Conservation (phyloP, 1,284 basidiomycete genomes). For the Puccinia triticina region DNA sequence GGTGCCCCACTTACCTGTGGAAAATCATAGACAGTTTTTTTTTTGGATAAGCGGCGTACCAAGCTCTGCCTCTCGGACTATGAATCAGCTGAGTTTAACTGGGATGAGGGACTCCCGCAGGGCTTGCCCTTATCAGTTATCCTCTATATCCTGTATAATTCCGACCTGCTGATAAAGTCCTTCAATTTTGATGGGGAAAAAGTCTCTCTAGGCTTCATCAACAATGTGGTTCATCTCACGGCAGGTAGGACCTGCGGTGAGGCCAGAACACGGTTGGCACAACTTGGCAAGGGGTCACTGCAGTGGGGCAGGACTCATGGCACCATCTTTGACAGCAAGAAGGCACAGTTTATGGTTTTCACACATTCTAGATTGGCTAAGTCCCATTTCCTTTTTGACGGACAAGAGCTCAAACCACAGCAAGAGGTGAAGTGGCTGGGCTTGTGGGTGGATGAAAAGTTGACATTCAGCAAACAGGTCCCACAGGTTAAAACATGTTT, state of each 20-base stretch:
- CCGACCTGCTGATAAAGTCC: neutral
- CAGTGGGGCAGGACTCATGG: slow-evolving; percentile 14
- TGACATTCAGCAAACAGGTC: too few species aligned
- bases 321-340: slow-evolving; percentile 19
- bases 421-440: too few species aligned
- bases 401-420: too few species aligned
- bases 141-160: slow-evolving; percentile 39
- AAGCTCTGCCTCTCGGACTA: neutral
- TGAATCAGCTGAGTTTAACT: neutral
- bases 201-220: slow-evolving; percentile 19
- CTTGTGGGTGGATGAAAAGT: too few species aligned
- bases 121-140: too few species aligned
- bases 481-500: neutral
- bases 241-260: neutral
- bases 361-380: neutral
- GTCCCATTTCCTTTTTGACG: too few species aligned
- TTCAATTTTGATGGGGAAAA: neutral
- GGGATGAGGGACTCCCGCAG: slow-evolving; percentile 17
- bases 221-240: slow-evolving; percentile 21
- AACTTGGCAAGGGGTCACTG: neutral
- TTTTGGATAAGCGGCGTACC: slow-evolving; percentile 6
- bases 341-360: slow-evolving; percentile 23
- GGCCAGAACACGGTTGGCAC: neutral
- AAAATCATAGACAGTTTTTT: neutral
- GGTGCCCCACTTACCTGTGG: slow-evolving; percentile 24